A percentile compares a stretch with the other conserved stretches of the same genome.
These are phyloP conservation scores for Fusarium torreyae DNA, from an alignment of 2,329 filamentous ascomycete species.

Conservation along the genomic window DNA sequence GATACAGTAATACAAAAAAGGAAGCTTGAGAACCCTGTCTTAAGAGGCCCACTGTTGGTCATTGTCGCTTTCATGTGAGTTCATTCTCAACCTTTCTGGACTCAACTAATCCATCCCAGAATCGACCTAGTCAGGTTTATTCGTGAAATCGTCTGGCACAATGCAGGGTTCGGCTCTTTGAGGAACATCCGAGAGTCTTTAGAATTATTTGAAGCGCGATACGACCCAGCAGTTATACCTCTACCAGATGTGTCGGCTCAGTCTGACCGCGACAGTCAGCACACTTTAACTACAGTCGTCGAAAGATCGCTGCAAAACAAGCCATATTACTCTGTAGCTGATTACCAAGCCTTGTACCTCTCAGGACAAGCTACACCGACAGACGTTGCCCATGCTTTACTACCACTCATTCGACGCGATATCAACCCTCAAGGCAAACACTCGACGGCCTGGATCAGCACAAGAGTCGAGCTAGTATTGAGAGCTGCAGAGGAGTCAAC, in stretches of 20 bases:
- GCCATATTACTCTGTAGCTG: slow-evolving; percentile 57
- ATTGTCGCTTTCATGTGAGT: slow-evolving; percentile 20
- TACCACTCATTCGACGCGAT: slow-evolving; percentile 63
- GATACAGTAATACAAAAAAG: neutral
- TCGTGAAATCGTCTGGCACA: slow-evolving; percentile 63
- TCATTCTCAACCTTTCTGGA: accelerated
- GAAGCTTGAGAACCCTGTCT: slow-evolving; percentile 18
- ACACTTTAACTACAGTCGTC: neutral
- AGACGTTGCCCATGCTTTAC: slow-evolving; percentile 60
- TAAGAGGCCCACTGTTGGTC: slow-evolving; percentile 1
- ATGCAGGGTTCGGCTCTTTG: slow-evolving; percentile 73
- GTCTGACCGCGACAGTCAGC: neutral
- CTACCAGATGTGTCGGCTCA: slow-evolving; percentile 25
- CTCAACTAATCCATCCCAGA: neutral
- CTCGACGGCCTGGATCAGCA: slow-evolving; percentile 61
- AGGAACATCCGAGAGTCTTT: slow-evolving; percentile 67
- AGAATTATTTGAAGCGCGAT: slow-evolving; percentile 64
- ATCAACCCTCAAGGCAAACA: slow-evolving; percentile 56
- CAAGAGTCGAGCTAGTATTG: slow-evolving; percentile 58
- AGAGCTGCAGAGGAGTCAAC: slow-evolving; percentile 62
- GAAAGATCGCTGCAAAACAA: neutral
- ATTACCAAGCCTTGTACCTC: slow-evolving; percentile 63
- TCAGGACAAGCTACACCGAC: slow-evolving; percentile 62
- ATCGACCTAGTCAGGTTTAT: slow-evolving; percentile 41
- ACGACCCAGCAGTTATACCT: slow-evolving; percentile 63